Base-by-base conservation (phyloP, 495 filamentous ascomycete genomes). In the Corynascus novoguineensis region DNA sequence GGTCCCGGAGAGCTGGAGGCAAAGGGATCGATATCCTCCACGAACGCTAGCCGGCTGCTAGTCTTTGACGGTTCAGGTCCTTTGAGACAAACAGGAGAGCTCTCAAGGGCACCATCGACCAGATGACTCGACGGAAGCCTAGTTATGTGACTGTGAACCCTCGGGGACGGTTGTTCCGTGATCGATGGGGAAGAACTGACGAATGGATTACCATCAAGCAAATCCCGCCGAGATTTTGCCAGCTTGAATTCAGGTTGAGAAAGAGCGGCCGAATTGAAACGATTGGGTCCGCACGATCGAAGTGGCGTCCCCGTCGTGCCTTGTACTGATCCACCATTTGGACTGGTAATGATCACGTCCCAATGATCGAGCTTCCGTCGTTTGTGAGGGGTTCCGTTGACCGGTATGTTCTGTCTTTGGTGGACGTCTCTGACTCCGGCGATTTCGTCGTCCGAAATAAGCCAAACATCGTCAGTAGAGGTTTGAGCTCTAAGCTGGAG, bases 401-500 rank as follows among this genome's bases (percentile, higher is more conserved):
- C 9, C 14, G 44, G 24, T 25, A 10, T 7, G 4, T 17, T 1
- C 7, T 7, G 5, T 29, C 19, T 1, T 37, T 29, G 5, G 24
- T 4, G 29, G 19, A 5, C 10, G 15, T 37, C 5, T 22, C 1
- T 4, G 15, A n/a, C 11, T 4, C 27, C 10, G 8, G 40, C 28
- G 22, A 50, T 19, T 12, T 60, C 63, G 22, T 83, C 78, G 57
- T 84, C 79, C 0, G 78, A 81, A 12, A 78, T 65, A 50, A 81
- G 68, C 32, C 49, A 57, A 14, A 45, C 21, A 27, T 48, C 14
- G 19, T 55, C 52, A 12, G 46, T 12, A 15, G 22, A 25, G 35
- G 40, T 24, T 19, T 29, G 21, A 42, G 29, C 37, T n/a, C 15
- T 29, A 37, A n/a, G 10, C 9, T 3, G 24, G 6, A 9, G 2